phyloP scores from a whole-genome alignment of 2,329 filamentous ascomycete species.

The Verticillium nubilum region DNA sequence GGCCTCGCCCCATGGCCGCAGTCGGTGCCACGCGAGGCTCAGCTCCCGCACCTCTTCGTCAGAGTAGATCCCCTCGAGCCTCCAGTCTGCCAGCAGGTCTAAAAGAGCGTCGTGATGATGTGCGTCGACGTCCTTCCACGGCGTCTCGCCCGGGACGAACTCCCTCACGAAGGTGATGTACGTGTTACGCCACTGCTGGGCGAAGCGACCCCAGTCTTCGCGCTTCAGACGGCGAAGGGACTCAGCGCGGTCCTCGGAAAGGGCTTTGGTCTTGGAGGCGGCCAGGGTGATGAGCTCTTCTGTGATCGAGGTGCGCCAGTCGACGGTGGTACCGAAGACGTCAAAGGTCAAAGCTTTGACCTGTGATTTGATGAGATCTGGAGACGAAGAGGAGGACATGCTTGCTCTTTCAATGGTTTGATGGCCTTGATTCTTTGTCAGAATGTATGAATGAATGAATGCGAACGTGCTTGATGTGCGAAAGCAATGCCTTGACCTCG shows the following conservation, averaged over 20 bases:
- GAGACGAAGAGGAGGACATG: constrained; percentile 17
- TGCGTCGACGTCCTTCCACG: constrained; percentile 67
- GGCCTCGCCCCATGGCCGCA: constrained; percentile 65
- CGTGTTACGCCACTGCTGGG: constrained; percentile 62
- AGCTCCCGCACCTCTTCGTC: constrained; percentile 63
- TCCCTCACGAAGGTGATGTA: constrained; percentile 56
- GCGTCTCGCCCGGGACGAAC: constrained; percentile 39
- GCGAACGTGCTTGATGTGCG: not conserved
- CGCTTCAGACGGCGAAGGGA: constrained; percentile 42
- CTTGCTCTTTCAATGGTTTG: not conserved
- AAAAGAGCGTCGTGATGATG: constrained; percentile 62
- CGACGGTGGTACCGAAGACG: constrained; percentile 74
- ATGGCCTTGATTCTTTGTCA: too few species aligned
- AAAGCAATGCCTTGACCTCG: too few species aligned
- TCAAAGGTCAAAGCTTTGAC: constrained; percentile 65
- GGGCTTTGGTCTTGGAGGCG: constrained; percentile 29
- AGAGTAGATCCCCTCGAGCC: constrained; percentile 53
- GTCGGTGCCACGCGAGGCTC: constrained; percentile 65
- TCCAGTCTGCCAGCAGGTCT: constrained; percentile 49
- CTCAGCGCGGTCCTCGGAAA: constrained; percentile 41
- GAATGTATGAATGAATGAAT: not conserved
- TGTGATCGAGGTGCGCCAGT: constrained; percentile 68
- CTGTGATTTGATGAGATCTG: constrained; percentile 5
- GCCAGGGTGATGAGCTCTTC: constrained; percentile 50
- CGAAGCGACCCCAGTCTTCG: constrained; percentile 58